A percentile compares a stretch with the other conserved stretches of the same genome.
Evolutionary conservation across 768 basidiomycete species (phyloP).

Genomic region (Mycena amicta): DNA sequence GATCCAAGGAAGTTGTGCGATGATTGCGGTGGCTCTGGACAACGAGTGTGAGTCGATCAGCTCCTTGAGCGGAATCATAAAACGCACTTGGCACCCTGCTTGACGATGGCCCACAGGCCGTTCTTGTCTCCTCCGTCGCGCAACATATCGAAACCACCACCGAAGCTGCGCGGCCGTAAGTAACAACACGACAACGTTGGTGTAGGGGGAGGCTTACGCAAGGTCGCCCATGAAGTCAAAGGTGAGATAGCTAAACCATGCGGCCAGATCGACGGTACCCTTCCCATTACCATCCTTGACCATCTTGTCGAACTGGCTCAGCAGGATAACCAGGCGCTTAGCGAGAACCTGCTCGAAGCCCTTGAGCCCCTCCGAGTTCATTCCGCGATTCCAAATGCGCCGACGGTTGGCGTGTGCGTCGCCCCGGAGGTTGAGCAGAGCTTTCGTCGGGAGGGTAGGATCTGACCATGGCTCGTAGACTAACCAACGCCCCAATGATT

Average conservation of each 20-base stretch:
- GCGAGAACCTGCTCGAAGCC: constrained; percentile 45
- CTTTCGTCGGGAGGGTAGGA: neutral
- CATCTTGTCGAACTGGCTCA: constrained; percentile 33
- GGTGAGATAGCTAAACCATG: constrained; percentile 42
- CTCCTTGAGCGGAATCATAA: neutral
- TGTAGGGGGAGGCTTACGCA: constrained; percentile 23
- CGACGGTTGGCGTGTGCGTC: constrained; percentile 42
- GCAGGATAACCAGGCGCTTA: constrained; percentile 40
- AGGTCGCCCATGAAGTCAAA: constrained; percentile 45
- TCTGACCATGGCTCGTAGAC: constrained; percentile 10
- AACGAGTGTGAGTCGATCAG: neutral
- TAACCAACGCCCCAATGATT: neutral
- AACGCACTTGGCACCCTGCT: constrained; percentile 44
- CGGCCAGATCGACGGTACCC: constrained; percentile 30
- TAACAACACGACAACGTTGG: neutral
- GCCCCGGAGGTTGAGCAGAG: constrained; percentile 6
- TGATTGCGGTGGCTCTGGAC: constrained; percentile 30
- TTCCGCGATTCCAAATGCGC: constrained; percentile 50
- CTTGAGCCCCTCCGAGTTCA: constrained; percentile 47
- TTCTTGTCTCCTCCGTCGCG: constrained; percentile 44
- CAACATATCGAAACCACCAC: constrained; percentile 33
- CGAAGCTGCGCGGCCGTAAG: constrained; percentile 4
- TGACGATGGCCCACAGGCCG: constrained; percentile 48
- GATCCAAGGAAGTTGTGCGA: constrained; percentile 34
- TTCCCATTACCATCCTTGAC: constrained; percentile 13